phyloP scores from a whole-genome alignment of 192 early-diverging fungal species.

The Thamnidium elegans region DNA sequence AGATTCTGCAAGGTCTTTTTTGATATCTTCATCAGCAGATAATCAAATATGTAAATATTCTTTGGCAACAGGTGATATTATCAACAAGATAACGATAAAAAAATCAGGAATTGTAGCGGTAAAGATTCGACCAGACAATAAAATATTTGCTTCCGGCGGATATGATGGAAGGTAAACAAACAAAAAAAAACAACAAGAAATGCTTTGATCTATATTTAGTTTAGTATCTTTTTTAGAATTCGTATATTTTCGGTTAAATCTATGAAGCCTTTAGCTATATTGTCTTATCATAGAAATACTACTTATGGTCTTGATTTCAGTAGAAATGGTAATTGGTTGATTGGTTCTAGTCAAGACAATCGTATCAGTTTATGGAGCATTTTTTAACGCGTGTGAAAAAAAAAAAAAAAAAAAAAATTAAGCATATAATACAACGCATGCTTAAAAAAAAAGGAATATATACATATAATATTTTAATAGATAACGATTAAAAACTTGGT shows the following conservation, averaged over 20 bases:
- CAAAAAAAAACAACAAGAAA: neutral
- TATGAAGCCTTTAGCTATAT: constrained; percentile 32
- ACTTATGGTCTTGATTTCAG: constrained; percentile 25
- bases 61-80: constrained; percentile 5
- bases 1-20: neutral
- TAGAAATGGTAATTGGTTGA: constrained; percentile 15
- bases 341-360: constrained; percentile 32
- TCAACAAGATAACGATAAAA: constrained; percentile 22
- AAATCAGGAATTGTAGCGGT: constrained; percentile 27
- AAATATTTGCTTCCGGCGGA: constrained; percentile 36
- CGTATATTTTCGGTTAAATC: constrained; percentile 34
- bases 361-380: constrained; percentile 39
- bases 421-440: neutral
- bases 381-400: constrained; percentile 7
- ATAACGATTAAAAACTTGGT: no score
- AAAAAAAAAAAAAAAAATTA: neutral
- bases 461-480: no score
- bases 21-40: constrained; percentile 21
- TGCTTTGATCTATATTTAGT: neutral
- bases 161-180: constrained; percentile 33
- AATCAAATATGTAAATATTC: constrained; percentile 25
- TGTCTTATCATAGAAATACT: constrained; percentile 36
- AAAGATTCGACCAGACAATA: constrained; percentile 30
- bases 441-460: no score
- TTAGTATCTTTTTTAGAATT: constrained; percentile 16